Conservation (phyloP, 345 rosid species). For the Eucalyptus shirleyi region DNA sequence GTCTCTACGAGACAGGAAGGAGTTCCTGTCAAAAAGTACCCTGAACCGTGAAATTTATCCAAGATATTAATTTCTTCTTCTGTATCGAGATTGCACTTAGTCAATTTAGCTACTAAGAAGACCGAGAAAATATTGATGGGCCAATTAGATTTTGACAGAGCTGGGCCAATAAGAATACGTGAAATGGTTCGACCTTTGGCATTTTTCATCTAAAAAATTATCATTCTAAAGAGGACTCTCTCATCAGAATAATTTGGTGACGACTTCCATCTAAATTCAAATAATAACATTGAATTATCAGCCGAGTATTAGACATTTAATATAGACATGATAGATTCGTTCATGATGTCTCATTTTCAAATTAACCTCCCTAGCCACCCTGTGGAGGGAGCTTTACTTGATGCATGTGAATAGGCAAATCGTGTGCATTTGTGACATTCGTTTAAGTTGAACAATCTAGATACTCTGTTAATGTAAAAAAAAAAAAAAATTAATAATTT, state of each 20-base stretch:
- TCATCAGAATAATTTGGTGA: not conserved
- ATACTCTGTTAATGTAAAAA: too few species aligned
- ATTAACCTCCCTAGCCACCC: not conserved
- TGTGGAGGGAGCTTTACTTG: not conserved
- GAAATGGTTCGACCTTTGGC: not conserved
- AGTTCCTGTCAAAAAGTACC: not conserved
- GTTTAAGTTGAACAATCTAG: not conserved
- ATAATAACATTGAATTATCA: not conserved
- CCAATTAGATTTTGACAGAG: not conserved
- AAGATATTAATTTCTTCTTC: too few species aligned
- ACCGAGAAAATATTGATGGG: not conserved
- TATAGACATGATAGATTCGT: not conserved
- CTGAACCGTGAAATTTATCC: not conserved
- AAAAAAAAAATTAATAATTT: too few species aligned
- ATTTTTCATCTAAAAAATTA: not conserved
- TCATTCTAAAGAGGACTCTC: not conserved
- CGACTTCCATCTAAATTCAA: not conserved
- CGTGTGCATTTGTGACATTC: not conserved
- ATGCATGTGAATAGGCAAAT: not conserved
- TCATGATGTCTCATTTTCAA: not conserved
- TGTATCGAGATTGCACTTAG: not conserved
- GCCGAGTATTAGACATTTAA: not conserved
- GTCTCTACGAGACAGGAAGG: not conserved
- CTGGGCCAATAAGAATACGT: not conserved
- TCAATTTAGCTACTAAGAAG: not conserved